Evolutionary conservation across 2,329 filamentous ascomycete genomes (phyloP).

Genomic region (Fusarium oligoseptatum): DNA sequence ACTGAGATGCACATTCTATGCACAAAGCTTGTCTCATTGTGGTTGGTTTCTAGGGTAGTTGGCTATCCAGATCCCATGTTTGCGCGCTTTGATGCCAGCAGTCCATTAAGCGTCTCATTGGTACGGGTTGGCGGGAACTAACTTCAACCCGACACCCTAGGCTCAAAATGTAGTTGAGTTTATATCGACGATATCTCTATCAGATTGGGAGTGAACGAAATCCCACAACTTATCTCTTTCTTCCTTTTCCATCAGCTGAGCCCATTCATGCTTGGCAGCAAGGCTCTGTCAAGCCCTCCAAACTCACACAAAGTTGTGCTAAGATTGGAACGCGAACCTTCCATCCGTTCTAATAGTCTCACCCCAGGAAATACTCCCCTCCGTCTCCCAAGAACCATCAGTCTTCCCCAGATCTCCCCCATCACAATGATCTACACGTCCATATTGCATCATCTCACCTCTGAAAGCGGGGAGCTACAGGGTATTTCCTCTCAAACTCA

Average conservation of each 20-base stretch:
- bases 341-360: neutral
- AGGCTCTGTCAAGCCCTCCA: neutral
- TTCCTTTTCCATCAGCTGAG: neutral
- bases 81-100: neutral
- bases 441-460: neutral
- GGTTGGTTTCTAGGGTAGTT: neutral
- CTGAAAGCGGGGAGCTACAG: neutral
- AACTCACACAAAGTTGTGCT: neutral
- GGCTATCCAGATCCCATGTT: neutral
- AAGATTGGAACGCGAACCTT: neutral
- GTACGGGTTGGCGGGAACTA: neutral
- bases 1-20: neutral
- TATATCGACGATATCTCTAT: neutral
- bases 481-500: neutral
- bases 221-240: neutral
- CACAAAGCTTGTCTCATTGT: neutral
- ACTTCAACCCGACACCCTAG: neutral
- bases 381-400: neutral
- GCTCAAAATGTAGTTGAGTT: neutral
- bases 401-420: neutral
- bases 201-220: rapidly evolving
- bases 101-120: neutral
- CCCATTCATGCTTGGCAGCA: neutral
- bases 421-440: neutral
- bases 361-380: neutral